Evolutionary conservation across 768 basidiomycete species (phyloP), one percentile per base, ranked within the genome.

Genomic region (Pisolithus marmoratus): DNA sequence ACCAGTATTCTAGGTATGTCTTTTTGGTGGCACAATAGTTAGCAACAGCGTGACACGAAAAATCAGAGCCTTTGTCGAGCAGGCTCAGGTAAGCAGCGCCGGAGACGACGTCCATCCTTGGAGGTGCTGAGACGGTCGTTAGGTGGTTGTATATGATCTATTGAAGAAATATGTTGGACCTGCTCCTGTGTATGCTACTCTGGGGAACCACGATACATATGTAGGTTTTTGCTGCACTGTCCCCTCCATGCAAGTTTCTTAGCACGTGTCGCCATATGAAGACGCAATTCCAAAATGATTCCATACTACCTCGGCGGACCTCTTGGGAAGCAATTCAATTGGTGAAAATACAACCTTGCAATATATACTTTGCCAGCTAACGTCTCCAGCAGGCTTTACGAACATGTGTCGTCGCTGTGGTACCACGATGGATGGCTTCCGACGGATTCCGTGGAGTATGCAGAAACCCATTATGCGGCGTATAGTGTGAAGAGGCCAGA

Each of bases 141-240:
- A 85, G 83, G 72, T 81, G 0, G 60, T 83, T 0, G 46, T 84
- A 19, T 88, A 83, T 62, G 80, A 80, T 54, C 70, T 88, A 20
- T 76, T 87, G 66, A 83, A 76, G 62, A 65, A 68, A 23, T 73
- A 72, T 54, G 71, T 87, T 29, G 80, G 80, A 15, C 71, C 77
- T 5, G 80, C 83, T 0, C 85, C 87, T 17, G 75, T 88, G 1
- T 88, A 87, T 54, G 78, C 83, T 8, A 78, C 82, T 1, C 69
- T 88, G 4, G 87, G 87, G 5, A 89, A 89, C 62, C 87, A 88
- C 56, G 87, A 89, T 60, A 81, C 74, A 47, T 86, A 87, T 65
- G 82, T 85, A 54, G 19, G 40, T 43, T 31, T 20, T 46, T 46
- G 14, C 37, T 22, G 0, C 38, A 38, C 19, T 8, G 11, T 8